Evolutionary conservation across 2,329 filamentous ascomycete genomes (phyloP).

Genomic region (Phialophora chinensis): DNA sequence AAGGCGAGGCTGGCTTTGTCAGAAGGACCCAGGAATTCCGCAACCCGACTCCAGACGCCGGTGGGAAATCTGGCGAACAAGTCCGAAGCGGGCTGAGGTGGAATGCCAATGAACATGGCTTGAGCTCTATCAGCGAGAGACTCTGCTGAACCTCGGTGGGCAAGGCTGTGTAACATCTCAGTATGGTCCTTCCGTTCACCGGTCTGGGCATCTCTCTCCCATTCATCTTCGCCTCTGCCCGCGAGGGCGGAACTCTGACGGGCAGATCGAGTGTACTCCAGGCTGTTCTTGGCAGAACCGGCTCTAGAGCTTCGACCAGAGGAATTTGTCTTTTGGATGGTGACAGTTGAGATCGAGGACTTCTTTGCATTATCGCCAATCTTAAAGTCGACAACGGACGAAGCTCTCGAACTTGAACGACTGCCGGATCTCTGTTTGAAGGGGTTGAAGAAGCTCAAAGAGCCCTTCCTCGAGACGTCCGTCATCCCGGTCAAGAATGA

Average conservation of each 20-base stretch:
- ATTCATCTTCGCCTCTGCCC: slow-evolving; percentile 22
- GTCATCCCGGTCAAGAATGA: slow-evolving; percentile 21
- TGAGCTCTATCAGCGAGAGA: slow-evolving; percentile 26
- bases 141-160: slow-evolving; percentile 32
- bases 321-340: slow-evolving; percentile 25
- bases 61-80: slow-evolving; percentile 54
- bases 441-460: slow-evolving; percentile 33
- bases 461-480: slow-evolving; percentile 28
- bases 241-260: slow-evolving; percentile 26
- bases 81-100: slow-evolving; percentile 22
- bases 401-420: slow-evolving; percentile 24
- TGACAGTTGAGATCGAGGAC: slow-evolving; percentile 6
- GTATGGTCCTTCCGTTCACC: slow-evolving; percentile 40
- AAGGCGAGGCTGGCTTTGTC: slow-evolving; percentile 59
- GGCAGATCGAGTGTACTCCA: slow-evolving; percentile 19
- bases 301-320: slow-evolving; percentile 11
- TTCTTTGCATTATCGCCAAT: slow-evolving; percentile 22
- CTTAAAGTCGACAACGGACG: slow-evolving; percentile 24
- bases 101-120: slow-evolving; percentile 25
- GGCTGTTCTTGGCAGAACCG: slow-evolving; percentile 19
- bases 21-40: slow-evolving; percentile 50
- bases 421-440: slow-evolving; percentile 28
- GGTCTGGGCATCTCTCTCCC: slow-evolving; percentile 38
- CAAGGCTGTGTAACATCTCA: slow-evolving; percentile 39
- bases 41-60: slow-evolving; percentile 55